Conservation (phyloP, 2,329 filamentous ascomycete species). For the Triangularia setosa region DNA sequence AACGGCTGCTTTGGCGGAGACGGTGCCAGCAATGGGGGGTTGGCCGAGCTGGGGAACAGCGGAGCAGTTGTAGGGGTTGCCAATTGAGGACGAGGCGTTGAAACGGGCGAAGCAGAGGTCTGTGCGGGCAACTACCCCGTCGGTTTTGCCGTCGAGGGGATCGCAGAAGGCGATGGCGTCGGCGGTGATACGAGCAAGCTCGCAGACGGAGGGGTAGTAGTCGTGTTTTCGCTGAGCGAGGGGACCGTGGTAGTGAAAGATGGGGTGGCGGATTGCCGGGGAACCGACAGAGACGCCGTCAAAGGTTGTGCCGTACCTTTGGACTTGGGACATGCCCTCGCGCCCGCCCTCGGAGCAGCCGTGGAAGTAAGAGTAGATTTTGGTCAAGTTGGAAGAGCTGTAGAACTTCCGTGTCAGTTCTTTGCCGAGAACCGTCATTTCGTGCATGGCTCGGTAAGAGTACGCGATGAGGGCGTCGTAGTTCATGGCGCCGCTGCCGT, state of each 20-base stretch:
- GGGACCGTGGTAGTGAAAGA: conserved; percentile 38
- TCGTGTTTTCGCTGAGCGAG: conserved; percentile 36
- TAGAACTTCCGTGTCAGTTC: conserved; percentile 41
- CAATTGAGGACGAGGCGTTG: conserved; percentile 43
- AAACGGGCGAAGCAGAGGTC: conserved; percentile 39
- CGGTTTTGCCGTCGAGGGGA: conserved; percentile 20
- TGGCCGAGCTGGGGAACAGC: conserved; percentile 1
- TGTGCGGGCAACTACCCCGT: conserved; percentile 23
- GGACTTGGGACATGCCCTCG: conserved; percentile 45
- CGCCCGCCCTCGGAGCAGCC: conserved; percentile 47
- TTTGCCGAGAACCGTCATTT: conserved; percentile 48
- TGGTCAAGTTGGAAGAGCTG: conserved; percentile 22
- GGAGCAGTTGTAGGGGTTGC: conserved; percentile 35
- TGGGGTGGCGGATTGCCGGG: conserved; percentile 43
- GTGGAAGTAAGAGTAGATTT: conserved; percentile 43
- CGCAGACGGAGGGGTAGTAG: conserved; percentile 37
- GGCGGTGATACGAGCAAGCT: conserved; percentile 24
- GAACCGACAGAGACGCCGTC: conserved; percentile 45
- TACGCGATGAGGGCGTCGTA: conserved; percentile 49
- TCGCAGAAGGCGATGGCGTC: conserved; percentile 23
- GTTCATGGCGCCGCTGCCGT: conserved; percentile 49
- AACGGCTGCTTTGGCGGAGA: conserved; percentile 20
- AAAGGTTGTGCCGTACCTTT: conserved; percentile 38
- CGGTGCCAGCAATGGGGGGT: conserved; percentile 9
- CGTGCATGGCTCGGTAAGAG: conserved; percentile 47